phyloP scores from a whole-genome alignment of 306 rosid species.

The Biancaea sappan region DNA sequence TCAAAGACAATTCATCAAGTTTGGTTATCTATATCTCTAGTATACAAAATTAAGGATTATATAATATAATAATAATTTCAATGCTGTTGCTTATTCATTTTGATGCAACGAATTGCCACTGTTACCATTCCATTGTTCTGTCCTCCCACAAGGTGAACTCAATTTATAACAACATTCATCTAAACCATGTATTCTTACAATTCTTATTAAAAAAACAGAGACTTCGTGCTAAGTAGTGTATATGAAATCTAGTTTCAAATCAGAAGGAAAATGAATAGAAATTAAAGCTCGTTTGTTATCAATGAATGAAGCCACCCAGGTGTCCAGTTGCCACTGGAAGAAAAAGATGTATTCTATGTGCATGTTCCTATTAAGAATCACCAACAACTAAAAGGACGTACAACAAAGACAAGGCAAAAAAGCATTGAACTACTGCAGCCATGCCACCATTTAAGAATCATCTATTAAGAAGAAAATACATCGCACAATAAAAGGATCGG shows the following conservation, averaged over 20 bases:
- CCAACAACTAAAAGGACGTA: no score
- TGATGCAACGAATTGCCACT: constrained; percentile 1
- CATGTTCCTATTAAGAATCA: not conserved
- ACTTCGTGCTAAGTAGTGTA: not conserved
- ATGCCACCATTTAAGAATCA: no score
- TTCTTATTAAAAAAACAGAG: not conserved
- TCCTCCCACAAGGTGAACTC: constrained; percentile 23
- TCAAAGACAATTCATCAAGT: not conserved
- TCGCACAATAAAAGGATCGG: not conserved
- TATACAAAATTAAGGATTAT: not conserved
- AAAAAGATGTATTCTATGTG: not conserved
- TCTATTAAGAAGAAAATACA: no score
- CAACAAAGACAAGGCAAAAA: no score
- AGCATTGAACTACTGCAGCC: no score
- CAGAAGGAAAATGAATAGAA: not conserved
- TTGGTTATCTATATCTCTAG: not conserved
- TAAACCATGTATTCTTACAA: not conserved
- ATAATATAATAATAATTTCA: not conserved
- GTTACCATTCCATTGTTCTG: not conserved
- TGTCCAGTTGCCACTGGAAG: not conserved
- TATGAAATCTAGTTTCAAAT: not conserved
- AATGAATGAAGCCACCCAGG: not conserved
- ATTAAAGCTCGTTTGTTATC: not conserved
- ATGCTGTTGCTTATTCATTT: not conserved
- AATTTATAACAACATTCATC: constrained; percentile 7